Percentiles rank a stretch among this genome's conserved stretches.
Evolutionary conservation across 768 basidiomycete genomes (phyloP).

Genomic region (Termitomyces sp.): DNA sequence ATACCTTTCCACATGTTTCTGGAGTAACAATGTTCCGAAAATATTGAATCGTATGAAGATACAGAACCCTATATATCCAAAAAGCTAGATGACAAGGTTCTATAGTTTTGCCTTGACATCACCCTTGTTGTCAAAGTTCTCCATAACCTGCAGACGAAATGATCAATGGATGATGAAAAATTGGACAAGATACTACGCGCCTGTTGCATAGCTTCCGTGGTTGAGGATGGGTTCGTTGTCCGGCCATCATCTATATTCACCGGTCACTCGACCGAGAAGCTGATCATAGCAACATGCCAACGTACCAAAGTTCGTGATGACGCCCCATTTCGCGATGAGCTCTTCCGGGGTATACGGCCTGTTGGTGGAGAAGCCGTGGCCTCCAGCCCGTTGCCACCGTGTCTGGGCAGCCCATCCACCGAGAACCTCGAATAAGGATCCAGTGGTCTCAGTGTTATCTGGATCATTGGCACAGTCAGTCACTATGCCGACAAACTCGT

Average conservation of each 20-base stretch:
- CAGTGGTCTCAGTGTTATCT: conserved; percentile 71
- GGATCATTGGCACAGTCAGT: neutral
- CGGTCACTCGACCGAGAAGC: neutral
- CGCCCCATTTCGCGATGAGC: conserved; percentile 71
- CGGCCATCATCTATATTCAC: conserved; percentile 60
- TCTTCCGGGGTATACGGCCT: conserved; percentile 74
- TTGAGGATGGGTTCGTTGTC: conserved; percentile 72
- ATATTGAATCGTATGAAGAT: neutral
- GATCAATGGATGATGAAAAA: neutral
- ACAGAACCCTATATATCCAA: neutral
- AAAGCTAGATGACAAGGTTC: neutral
- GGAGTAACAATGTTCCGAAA: neutral
- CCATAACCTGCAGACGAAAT: conserved; percentile 28
- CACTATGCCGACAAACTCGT: neutral
- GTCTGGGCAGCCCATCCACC: conserved; percentile 93
- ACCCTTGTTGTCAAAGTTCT: conserved; percentile 46
- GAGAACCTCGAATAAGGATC: conserved; percentile 76
- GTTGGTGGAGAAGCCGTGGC: conserved; percentile 81
- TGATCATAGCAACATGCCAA: conserved; percentile 3
- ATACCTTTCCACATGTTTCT: too few relatives aligned
- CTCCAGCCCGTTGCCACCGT: conserved; percentile 89
- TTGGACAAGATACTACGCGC: conserved; percentile 27
- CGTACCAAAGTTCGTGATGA: conserved; percentile 81
- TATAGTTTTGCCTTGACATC: conserved; percentile 32
- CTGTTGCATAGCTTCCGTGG: conserved; percentile 73